Percentiles rank a stretch among this genome's conserved stretches.
phyloP scores from a whole-genome alignment of 2,329 filamentous ascomycete species.

The Aureobasidium sp. region DNA sequence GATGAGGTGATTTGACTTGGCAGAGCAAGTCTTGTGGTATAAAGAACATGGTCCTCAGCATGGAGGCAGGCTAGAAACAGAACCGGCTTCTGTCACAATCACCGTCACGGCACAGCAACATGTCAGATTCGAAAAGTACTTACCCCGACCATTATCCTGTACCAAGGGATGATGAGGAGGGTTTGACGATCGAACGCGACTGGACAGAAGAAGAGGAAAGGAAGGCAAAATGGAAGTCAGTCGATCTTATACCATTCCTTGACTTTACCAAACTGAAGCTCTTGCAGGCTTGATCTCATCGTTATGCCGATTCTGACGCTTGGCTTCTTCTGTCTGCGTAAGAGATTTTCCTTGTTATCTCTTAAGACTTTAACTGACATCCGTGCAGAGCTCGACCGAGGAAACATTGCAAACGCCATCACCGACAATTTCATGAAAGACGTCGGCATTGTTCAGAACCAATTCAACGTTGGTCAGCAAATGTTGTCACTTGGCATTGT shows the following conservation, averaged over 20 bases:
- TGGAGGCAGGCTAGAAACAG: neutral
- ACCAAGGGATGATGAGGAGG: constrained; percentile 1
- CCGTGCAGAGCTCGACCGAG: constrained; percentile 24
- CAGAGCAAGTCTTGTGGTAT: neutral
- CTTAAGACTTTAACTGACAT: neutral
- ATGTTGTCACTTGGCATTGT: constrained; percentile 30
- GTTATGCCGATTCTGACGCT: constrained; percentile 29
- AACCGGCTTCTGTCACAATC: neutral
- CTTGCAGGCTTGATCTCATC: constrained; percentile 25
- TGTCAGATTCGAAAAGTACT: neutral
- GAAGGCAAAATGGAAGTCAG: constrained; percentile 27
- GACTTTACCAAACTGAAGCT: neutral
- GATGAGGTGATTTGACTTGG: constrained; percentile 12
- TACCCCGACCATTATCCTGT: neutral
- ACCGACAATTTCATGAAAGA: constrained; percentile 29
- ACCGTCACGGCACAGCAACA: neutral
- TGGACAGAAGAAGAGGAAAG: constrained; percentile 27
- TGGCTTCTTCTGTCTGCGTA: constrained; percentile 29
- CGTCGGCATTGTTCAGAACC: constrained; percentile 26
- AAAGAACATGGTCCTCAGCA: neutral
- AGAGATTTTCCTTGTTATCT: neutral
- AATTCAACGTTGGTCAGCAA: constrained; percentile 31
- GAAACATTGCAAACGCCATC: constrained; percentile 28
- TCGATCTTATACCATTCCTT: neutral
- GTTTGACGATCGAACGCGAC: constrained; percentile 14